Percentiles rank a stretch among this genome's conserved stretches.
phyloP scores from a whole-genome alignment of 306 rosid species.

The Crotalaria pallida region DNA sequence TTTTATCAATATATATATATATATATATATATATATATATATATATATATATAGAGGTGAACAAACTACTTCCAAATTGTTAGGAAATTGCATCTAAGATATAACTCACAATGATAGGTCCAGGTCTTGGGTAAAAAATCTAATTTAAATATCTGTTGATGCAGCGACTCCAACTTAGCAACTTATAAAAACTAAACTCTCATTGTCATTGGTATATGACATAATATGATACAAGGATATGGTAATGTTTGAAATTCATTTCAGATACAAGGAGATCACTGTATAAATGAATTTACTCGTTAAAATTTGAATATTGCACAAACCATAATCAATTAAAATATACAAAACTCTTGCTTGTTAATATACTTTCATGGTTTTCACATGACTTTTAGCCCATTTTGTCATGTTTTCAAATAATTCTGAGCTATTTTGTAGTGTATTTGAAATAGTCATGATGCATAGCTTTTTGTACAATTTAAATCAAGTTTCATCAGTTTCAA shows the following conservation, averaged over 20 bases:
- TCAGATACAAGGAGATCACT: background rate
- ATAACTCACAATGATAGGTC: background rate
- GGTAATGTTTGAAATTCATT: background rate
- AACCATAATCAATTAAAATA: background rate
- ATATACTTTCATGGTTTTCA: background rate
- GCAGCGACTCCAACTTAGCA: background rate
- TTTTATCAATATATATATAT: too few species aligned
- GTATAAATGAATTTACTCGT: background rate
- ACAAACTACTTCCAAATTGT: background rate
- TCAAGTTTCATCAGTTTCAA: background rate
- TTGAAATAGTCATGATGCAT: background rate
- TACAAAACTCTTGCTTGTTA: background rate
- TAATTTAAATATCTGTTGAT: background rate
- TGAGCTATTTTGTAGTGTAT: background rate
- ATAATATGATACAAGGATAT: background rate
- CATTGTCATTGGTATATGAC: background rate
- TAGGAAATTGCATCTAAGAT: constrained; percentile 6
- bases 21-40: too few species aligned
- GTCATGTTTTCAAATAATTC: background rate
- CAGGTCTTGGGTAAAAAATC: background rate
- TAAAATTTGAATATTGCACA: background rate
- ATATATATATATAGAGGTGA: too few species aligned
- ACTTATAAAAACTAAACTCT: background rate
- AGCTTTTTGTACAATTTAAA: background rate
- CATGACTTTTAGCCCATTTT: background rate